phyloP scores from a whole-genome alignment of 2,329 filamentous ascomycete species.

The Fusarium devonianum region DNA sequence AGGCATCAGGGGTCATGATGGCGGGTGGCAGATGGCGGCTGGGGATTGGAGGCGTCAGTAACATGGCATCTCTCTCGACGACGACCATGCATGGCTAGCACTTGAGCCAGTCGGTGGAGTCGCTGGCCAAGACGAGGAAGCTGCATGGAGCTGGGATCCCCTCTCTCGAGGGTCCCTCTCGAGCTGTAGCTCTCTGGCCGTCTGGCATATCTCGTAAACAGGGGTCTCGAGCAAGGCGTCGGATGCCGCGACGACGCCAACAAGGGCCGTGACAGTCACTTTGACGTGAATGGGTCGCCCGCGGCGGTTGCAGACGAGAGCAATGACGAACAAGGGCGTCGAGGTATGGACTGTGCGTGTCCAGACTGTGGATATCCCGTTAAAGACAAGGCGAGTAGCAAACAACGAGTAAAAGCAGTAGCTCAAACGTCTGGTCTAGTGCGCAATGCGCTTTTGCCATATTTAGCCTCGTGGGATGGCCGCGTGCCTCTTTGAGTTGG shows the following conservation, averaged over 20 bases:
- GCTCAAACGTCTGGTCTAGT: conserved; percentile 30
- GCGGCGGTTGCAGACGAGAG: conserved; percentile 30
- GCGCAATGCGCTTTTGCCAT: conserved; percentile 37
- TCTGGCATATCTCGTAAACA: conserved; percentile 17
- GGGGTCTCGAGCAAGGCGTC: conserved; percentile 17
- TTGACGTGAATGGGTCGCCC: conserved; percentile 33
- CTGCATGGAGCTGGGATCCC: conserved; percentile 37
- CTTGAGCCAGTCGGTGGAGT: conserved; percentile 29
- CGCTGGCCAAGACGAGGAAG: conserved; percentile 29
- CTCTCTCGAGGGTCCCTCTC: too few species aligned
- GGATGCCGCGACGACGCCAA: conserved; percentile 19
- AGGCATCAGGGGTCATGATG: conserved; percentile 31
- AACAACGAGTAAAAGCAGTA: conserved; percentile 25
- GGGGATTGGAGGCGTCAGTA: conserved; percentile 35
- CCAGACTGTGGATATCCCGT: conserved; percentile 30
- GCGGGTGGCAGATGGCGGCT: conserved; percentile 36
- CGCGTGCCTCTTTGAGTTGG: conserved; percentile 39
- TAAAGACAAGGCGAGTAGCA: conserved; percentile 18
- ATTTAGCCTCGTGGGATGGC: conserved; percentile 42
- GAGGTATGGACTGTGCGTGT: conserved; percentile 22
- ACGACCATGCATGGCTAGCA: conserved; percentile 12
- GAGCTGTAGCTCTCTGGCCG: conserved; percentile 6
- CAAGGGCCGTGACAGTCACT: conserved; percentile 27
- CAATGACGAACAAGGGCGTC: conserved; percentile 27
- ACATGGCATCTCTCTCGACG: conserved; percentile 26